Evolutionary conservation across 1,139 yeast species (phyloP), one percentile per base, ranked within the genome.

Genomic region (Waltiozyma sp.): DNA sequence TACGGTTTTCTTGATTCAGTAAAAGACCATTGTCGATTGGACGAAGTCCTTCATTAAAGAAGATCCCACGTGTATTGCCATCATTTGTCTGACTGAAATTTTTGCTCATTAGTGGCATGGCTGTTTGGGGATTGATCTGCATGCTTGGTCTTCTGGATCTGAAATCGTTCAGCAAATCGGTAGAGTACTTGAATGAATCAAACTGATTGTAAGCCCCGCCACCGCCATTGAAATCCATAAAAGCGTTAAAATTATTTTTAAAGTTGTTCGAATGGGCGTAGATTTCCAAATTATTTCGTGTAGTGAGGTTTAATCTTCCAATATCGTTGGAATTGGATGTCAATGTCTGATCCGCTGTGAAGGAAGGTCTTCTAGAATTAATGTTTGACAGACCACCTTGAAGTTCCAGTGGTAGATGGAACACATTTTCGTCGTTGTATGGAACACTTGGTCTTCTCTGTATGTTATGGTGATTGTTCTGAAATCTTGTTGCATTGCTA

Each of bases 351-450:
- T 78, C 85, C 9, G 84, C 84, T 7, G 83, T 77, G 52, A 74
- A 77, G 46, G 77, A 69, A 28, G 84, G 84, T 58, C 85, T 67
- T 59, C 85, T 67, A 10, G 80, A 72, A 24, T 75, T 72, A 38
- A 78, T 77, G 45, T 69, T 75, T 15, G 77, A 76, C 3, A 78
- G 65, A 0, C 85, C 85, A 31, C 84, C 83, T 58, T 77, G 83
- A 39, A 78, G 64, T 51, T 78, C 84, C 9, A 64, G 47, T 0
- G 85, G 84, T 45, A 78, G 63, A 46, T 64, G 68, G 58, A 77
- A 77, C 16, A 47, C 47, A 15, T 46, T 43, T 36, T 46, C 41
- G 28, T 28, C 16, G 19, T 21, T 15, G 18, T 36, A 14, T 11
- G 31, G 31, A 26, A 26, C 31, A 26, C 31, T 26, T 26, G 31